Evolutionary conservation across 768 basidiomycete species (phyloP).

Genomic region (Mycena crocata): DNA sequence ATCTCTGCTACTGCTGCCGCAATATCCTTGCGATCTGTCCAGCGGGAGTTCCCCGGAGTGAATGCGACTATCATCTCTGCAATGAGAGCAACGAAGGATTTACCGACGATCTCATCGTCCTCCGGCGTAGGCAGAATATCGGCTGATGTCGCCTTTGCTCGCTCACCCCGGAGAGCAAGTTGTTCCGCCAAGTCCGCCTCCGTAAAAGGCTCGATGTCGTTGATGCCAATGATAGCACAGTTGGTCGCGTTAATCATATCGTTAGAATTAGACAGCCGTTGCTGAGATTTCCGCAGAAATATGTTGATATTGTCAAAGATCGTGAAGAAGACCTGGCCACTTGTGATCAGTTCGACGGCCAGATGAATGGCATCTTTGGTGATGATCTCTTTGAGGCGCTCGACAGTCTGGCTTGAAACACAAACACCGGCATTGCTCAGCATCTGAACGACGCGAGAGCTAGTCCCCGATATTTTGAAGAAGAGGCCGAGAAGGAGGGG

Average conservation of each 20-base stretch:
- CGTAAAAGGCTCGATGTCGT: slow-evolving; percentile 13
- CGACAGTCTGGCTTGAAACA: slow-evolving; percentile 41
- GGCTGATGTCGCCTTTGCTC: slow-evolving; percentile 22
- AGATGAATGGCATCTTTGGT: slow-evolving; percentile 37
- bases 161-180: slow-evolving; percentile 29
- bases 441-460: slow-evolving; percentile 39
- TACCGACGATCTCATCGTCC: slow-evolving; percentile 33
- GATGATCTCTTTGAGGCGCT: slow-evolving; percentile 40
- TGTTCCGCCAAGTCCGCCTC: slow-evolving; percentile 29
- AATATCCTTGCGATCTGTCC: slow-evolving; percentile 25
- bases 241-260: slow-evolving; percentile 45
- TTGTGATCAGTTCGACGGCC: slow-evolving; percentile 40
- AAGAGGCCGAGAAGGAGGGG: slow-evolving; percentile 44
- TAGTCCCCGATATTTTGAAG: slow-evolving; percentile 44
- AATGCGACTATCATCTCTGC: slow-evolving; percentile 31
- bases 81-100: slow-evolving; percentile 20
- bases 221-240: slow-evolving; percentile 29
- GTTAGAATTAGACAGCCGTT: slow-evolving; percentile 42
- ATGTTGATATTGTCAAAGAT: slow-evolving; percentile 50
- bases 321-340: slow-evolving; percentile 32
- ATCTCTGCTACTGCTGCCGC: neutral
- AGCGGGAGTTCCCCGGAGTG: slow-evolving; percentile 24
- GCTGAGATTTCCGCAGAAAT: slow-evolving; percentile 43
- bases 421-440: slow-evolving; percentile 42
- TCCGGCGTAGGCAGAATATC: slow-evolving; percentile 36